These are phyloP conservation scores for Aureobasidium sp. DNA, from an alignment of 2,329 filamentous ascomycete genomes.

Conservation along the genomic window DNA sequence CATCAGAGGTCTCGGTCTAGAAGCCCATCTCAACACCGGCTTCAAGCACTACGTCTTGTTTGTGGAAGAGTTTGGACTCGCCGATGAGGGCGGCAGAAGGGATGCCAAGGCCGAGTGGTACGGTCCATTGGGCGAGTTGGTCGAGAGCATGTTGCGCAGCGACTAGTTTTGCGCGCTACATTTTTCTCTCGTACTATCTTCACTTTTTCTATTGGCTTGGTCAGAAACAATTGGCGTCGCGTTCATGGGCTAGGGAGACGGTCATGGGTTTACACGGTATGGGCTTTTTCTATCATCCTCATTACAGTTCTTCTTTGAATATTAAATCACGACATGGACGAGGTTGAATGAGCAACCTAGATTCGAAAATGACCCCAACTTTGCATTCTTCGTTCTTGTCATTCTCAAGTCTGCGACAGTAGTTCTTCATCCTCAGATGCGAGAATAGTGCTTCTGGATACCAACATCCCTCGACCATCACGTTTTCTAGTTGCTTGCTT, in stretches of 20 bases:
- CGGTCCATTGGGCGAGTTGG: conserved; percentile 88
- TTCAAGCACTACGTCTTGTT: conserved; percentile 99
- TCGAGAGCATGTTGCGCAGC: conserved; percentile 95
- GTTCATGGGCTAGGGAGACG: background rate
- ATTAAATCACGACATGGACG: background rate
- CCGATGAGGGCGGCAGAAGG: conserved; percentile 55
- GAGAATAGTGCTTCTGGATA: background rate
- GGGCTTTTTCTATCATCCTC: background rate
- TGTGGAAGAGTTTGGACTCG: conserved; percentile 90
- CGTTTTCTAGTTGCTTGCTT: background rate
- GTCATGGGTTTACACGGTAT: background rate
- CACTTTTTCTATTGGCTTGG: background rate
- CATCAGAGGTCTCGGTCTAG: conserved; percentile 85
- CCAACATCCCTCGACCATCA: background rate
- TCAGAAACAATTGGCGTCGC: background rate
- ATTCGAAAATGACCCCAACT: background rate
- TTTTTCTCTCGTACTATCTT: background rate
- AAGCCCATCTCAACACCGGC: conserved; percentile 96
- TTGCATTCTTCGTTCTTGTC: background rate
- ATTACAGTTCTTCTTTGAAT: background rate
- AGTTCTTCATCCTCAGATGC: background rate
- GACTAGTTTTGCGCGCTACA: conserved; percentile 49
- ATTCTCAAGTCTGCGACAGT: too few species aligned
- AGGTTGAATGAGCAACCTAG: background rate
- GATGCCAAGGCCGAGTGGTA: conserved; percentile 65